These are phyloP conservation scores for Tolypocladium ophioglossoides DNA, from an alignment of 2,329 filamentous ascomycete species.

Conservation along the genomic window DNA sequence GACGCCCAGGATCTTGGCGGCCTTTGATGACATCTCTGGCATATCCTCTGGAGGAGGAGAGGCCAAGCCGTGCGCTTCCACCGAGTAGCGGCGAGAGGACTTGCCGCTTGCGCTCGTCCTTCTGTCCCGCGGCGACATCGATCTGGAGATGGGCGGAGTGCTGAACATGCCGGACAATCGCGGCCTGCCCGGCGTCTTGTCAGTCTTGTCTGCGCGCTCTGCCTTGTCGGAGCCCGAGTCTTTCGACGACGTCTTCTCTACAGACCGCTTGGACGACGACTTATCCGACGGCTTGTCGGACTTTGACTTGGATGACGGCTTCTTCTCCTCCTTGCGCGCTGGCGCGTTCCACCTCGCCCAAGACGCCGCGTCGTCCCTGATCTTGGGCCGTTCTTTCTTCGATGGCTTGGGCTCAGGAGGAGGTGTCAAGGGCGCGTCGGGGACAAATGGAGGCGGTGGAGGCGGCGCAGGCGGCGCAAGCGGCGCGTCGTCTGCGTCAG, in stretches of 20 bases:
- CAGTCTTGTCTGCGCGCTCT: slow-evolving; percentile 32
- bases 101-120: slow-evolving; percentile 44
- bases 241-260: slow-evolving; percentile 50
- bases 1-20: slow-evolving; percentile 63
- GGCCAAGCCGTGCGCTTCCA: slow-evolving; percentile 54
- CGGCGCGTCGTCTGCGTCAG: slow-evolving; percentile 4
- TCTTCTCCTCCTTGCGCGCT: slow-evolving; percentile 32
- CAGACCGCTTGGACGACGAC: slow-evolving; percentile 36
- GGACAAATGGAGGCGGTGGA: slow-evolving; percentile 21
- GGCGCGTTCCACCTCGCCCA: slow-evolving; percentile 67
- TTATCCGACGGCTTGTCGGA: slow-evolving; percentile 56
- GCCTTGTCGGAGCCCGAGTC: slow-evolving; percentile 66
- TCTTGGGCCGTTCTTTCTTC: slow-evolving; percentile 68
- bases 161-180: slow-evolving; percentile 55
- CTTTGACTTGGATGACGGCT: slow-evolving; percentile 50
- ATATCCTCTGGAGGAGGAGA: slow-evolving; percentile 65
- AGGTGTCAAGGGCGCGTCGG: slow-evolving; percentile 37
- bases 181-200: slow-evolving; percentile 41
- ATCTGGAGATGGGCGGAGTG: slow-evolving; percentile 55
- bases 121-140: slow-evolving; percentile 57
- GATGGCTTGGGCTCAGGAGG: slow-evolving; percentile 46
- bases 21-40: slow-evolving; percentile 59
- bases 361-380: slow-evolving; percentile 59
- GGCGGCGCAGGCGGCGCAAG: slow-evolving; percentile 17
- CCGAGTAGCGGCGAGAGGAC: slow-evolving; percentile 59